A percentile compares a stretch with the other conserved stretches of the same genome.
These are phyloP conservation scores for Termitomyces sp. DNA, from an alignment of 768 basidiomycete species.

Conservation along the genomic window DNA sequence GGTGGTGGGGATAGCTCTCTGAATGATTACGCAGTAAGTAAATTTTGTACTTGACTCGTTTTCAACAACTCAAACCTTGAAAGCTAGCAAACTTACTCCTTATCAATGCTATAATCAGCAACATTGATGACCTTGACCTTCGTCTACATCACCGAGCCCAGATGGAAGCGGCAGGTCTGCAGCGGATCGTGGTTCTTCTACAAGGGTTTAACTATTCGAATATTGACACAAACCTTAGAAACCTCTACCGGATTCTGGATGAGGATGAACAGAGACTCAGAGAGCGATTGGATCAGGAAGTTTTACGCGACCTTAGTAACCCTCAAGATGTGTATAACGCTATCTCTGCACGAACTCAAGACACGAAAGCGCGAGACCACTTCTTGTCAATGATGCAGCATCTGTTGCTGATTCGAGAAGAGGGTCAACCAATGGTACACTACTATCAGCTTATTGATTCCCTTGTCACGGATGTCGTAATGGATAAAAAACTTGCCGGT, in stretches of 20 bases:
- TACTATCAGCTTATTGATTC: constrained; percentile 92
- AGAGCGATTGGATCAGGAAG: constrained; percentile 70
- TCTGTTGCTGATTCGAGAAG: constrained; percentile 83
- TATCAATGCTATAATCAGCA: constrained; percentile 60
- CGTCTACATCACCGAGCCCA: constrained; percentile 83
- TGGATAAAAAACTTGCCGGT: constrained; percentile 84
- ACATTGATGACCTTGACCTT: constrained; percentile 73
- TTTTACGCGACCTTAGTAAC: constrained; percentile 71
- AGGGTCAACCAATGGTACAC: constrained; percentile 77
- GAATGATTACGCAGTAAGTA: constrained; percentile 81
- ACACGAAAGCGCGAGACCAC: constrained; percentile 75
- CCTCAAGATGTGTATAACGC: constrained; percentile 87
- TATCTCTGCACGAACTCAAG: constrained; percentile 69
- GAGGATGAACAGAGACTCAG: constrained; percentile 72
- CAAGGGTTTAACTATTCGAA: constrained; percentile 55
- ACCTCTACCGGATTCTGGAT: constrained; percentile 56
- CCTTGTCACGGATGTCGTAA: constrained; percentile 83
- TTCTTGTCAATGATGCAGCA: constrained; percentile 95
- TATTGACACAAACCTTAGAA: constrained; percentile 63
- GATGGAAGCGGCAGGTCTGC: constrained; percentile 86
- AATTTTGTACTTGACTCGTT: constrained; percentile 7
- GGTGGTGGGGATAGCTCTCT: constrained; percentile 63
- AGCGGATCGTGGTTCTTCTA: constrained; percentile 66
- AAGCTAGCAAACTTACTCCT: constrained; percentile 71
- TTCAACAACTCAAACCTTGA: constrained; percentile 6